Percentiles rank a stretch among this genome's conserved stretches.
Conservation (phyloP, 495 filamentous ascomycete species). For the Filosporella fistucella region DNA sequence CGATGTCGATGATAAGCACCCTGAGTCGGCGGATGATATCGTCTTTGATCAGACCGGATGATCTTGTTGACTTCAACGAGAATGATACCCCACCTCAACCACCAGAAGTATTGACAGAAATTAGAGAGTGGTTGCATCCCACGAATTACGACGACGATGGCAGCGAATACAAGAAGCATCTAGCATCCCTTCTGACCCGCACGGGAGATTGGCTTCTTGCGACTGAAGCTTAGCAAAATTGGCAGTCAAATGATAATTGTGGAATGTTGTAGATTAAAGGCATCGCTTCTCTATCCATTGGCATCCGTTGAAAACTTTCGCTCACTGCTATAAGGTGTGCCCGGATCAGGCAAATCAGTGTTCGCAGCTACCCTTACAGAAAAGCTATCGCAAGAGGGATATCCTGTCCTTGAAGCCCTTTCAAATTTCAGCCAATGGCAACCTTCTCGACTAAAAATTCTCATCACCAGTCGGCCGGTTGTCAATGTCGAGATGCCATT, state of each 20-base stretch:
- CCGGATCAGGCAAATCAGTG: slow-evolving; percentile 50
- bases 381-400: slow-evolving; percentile 24
- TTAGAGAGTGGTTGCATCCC: slow-evolving; percentile 30
- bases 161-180: slow-evolving; percentile 33
- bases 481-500: slow-evolving; percentile 9
- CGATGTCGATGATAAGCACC: too few species aligned
- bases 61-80: too few species aligned
- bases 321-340: too few species aligned
- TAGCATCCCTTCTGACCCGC: slow-evolving; percentile 31
- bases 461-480: slow-evolving; percentile 16
- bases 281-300: too few species aligned
- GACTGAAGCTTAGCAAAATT: too few species aligned
- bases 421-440: slow-evolving; percentile 27
- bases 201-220: slow-evolving; percentile 37
- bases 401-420: slow-evolving; percentile 34
- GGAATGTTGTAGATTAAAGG: too few species aligned
- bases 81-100: too few species aligned
- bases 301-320: too few species aligned
- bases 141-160: slow-evolving; percentile 26
- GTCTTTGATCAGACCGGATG: too few species aligned
- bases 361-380: slow-evolving; percentile 35
- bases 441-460: too few species aligned
- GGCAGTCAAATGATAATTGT: too few species aligned
- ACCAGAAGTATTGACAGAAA: neutral
- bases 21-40: too few species aligned